Evolutionary conservation across 805 yeast species (phyloP).

Genomic region (Wickerhamiella nectarea): DNA sequence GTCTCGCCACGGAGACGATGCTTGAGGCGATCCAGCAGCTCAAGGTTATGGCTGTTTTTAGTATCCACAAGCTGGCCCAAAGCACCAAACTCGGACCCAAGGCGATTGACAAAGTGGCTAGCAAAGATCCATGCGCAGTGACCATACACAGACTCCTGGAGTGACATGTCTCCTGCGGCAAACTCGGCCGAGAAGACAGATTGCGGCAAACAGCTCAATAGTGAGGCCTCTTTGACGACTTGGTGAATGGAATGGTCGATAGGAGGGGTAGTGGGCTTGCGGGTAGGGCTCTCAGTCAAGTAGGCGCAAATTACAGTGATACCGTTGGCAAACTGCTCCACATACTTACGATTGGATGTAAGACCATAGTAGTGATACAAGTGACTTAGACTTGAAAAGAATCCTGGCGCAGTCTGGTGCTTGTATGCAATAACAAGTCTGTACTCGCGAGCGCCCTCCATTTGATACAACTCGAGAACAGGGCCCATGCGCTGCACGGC

Average conservation of each 20-base stretch:
- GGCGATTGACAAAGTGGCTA: constrained; percentile 84
- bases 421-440: constrained; percentile 81
- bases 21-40: constrained; percentile 65
- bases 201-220: constrained; percentile 81
- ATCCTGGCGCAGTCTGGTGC: constrained; percentile 71
- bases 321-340: constrained; percentile 87
- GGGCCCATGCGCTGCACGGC: constrained; percentile 78
- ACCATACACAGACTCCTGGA: constrained; percentile 89
- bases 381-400: constrained; percentile 73
- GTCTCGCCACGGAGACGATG: constrained; percentile 88
- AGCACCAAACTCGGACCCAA: constrained; percentile 78
- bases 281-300: constrained; percentile 45
- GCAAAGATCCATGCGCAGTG: constrained; percentile 88
- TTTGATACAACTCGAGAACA: constrained; percentile 72
- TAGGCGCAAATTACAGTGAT: constrained; percentile 78
- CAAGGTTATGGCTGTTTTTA: constrained; percentile 52
- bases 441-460: constrained; percentile 69
- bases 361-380: constrained; percentile 81
- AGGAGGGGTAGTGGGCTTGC: constrained; percentile 26
- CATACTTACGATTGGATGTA: constrained; percentile 74
- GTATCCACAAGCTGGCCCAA: constrained; percentile 52
- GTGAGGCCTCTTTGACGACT: constrained; percentile 85
- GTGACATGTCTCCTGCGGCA: constrained; percentile 61
- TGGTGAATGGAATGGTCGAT: constrained; percentile 72
- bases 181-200: constrained; percentile 66